Evolutionary conservation across 78 protist species (phyloP).

Genomic region (slime mould (Dictyostelium discoideum)): dicty_2.7 NC_007090.3:4170001-4170500

Average conservation of each 20-base stretch:
- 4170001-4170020: slow-evolving; percentile 5
- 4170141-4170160: slow-evolving; percentile 43
- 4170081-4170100: neutral
- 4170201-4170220: neutral
- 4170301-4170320: slow-evolving; percentile 14
- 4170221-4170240: neutral
- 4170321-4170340: neutral
- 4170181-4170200: neutral
- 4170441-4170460: slow-evolving; percentile 51
- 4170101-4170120: slow-evolving; percentile 36
- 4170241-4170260: neutral
- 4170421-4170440: too few relatives aligned
- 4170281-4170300: neutral
- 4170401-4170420: neutral
- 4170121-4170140: slow-evolving; percentile 48
- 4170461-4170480: neutral
- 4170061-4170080: slow-evolving; percentile 7
- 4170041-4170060: neutral
- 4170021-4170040: slow-evolving; percentile 15
- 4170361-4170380: slow-evolving; percentile 1
- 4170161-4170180: neutral
- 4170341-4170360: neutral
- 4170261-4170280: neutral
- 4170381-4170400: slow-evolving; percentile 45
- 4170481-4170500: slow-evolving; percentile 38